These are phyloP conservation scores for Debaryomyces sp. DNA, from an alignment of 1,139 yeast genomes.

Conservation along the genomic window DNA sequence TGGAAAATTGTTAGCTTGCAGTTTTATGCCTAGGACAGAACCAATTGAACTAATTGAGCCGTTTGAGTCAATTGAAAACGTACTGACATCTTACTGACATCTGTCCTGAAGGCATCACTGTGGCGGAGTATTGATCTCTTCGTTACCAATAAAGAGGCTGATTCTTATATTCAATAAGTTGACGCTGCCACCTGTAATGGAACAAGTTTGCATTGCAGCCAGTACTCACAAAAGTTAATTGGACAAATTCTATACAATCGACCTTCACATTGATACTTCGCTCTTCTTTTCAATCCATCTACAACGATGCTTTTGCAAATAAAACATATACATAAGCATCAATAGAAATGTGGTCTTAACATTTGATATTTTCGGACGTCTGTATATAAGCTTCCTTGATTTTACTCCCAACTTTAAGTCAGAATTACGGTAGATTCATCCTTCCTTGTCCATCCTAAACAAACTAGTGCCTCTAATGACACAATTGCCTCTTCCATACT, in stretches of 20 bases:
- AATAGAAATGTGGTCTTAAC: background rate
- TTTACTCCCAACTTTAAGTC: background rate
- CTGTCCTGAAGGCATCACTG: background rate
- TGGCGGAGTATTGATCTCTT: background rate
- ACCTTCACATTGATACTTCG: background rate
- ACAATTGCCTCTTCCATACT: slow-evolving; percentile 47
- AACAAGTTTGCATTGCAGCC: background rate
- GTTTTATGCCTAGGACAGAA: background rate
- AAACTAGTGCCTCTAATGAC: slow-evolving; percentile 2
- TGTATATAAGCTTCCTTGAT: background rate
- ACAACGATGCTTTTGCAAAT: background rate
- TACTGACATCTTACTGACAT: too few species aligned
- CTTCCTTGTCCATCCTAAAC: background rate
- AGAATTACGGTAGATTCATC: background rate
- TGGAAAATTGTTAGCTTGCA: too few species aligned
- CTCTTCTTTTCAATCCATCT: background rate
- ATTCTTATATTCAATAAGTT: background rate
- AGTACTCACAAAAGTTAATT: background rate
- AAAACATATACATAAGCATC: background rate
- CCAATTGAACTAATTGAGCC: background rate
- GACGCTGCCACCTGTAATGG: background rate
- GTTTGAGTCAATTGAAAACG: background rate
- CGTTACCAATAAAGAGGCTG: background rate
- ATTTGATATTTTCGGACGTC: background rate
- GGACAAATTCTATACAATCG: background rate